A percentile compares a stretch with the other conserved stretches of the same genome.
These are phyloP conservation scores for Begonia masoniana DNA, from an alignment of 306 rosid species.

Conservation along the genomic window DNA sequence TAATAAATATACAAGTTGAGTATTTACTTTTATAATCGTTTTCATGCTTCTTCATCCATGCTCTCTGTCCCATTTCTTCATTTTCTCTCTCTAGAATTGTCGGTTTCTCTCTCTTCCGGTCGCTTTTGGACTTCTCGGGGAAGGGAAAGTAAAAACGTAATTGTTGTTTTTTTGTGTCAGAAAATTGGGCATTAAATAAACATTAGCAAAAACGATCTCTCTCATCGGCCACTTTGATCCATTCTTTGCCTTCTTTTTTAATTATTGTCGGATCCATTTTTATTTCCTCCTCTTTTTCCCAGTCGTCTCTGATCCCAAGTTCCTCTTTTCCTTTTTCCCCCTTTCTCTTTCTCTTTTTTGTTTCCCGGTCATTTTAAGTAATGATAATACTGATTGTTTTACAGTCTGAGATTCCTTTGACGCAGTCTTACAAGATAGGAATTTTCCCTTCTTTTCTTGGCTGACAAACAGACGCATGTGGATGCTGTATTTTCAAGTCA, in stretches of 20 bases:
- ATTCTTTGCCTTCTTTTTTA: slow-evolving; percentile 27
- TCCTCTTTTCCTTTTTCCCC: slow-evolving; percentile 25
- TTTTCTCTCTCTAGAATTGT: neutral
- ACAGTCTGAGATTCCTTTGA: too few relatives aligned
- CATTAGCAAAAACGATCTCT: slow-evolving; percentile 21
- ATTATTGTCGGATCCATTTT: slow-evolving; percentile 27
- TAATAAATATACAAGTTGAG: slow-evolving; percentile 23
- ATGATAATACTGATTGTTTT: too few relatives aligned
- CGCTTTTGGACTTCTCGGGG: slow-evolving; percentile 19
- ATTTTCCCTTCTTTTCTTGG: too few relatives aligned
- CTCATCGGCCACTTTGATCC: slow-evolving; percentile 21
- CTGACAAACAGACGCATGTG: too few relatives aligned
- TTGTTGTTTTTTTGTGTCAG: slow-evolving; percentile 13
- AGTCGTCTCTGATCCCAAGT: slow-evolving; percentile 80
- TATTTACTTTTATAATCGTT: neutral
- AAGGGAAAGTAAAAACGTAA: neutral
- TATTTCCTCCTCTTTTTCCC: slow-evolving; percentile 22
- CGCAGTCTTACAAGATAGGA: too few relatives aligned
- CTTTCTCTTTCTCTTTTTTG: slow-evolving; percentile 37
- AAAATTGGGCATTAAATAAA: slow-evolving; percentile 26
- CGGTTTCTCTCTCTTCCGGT: slow-evolving; percentile 19
- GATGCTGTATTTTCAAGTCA: too few relatives aligned
- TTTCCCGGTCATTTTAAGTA: slow-evolving; percentile 17
- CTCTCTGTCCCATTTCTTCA: slow-evolving; percentile 1
- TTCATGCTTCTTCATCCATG: slow-evolving; percentile 19